Evolutionary conservation across 1,284 basidiomycete species (phyloP).

Genomic region (Ustilago nuda): DNA sequence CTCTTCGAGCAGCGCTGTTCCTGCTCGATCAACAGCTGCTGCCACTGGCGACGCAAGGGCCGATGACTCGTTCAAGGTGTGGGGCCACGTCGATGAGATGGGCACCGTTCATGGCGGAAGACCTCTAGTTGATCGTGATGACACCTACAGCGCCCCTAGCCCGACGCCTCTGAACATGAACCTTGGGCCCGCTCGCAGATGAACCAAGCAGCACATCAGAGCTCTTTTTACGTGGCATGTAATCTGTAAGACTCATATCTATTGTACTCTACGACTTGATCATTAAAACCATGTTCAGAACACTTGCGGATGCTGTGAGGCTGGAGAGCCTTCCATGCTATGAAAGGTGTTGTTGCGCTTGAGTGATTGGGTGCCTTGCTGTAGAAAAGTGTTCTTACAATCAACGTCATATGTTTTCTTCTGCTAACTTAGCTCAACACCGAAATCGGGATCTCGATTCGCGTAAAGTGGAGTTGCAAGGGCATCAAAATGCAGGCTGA

Average conservation of each 20-base stretch:
- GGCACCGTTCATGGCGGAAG: constrained; percentile 60
- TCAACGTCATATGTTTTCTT: too few species aligned
- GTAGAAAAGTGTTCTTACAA: background rate
- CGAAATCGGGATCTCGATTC: background rate
- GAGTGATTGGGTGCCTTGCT: background rate
- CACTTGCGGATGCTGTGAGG: background rate
- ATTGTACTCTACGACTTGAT: constrained; percentile 11
- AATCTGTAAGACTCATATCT: background rate
- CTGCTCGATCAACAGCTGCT: constrained; percentile 7
- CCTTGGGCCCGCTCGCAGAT: constrained; percentile 21
- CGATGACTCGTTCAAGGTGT: constrained; percentile 46
- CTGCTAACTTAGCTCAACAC: background rate
- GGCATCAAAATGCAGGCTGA: background rate
- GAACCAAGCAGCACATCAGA: background rate
- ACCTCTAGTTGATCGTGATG: constrained; percentile 54
- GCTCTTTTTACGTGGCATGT: background rate
- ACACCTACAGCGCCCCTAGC: constrained; percentile 61
- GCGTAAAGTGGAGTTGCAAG: constrained; percentile 2
- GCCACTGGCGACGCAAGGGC: constrained; percentile 12
- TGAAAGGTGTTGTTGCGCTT: background rate
- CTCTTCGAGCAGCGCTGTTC: constrained; percentile 4
- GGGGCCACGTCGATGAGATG: constrained; percentile 57
- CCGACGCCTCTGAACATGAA: constrained; percentile 58
- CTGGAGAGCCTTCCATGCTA: background rate
- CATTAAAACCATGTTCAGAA: background rate